Conservation (phyloP, 495 filamentous ascomycete genomes). For the Penicillium bialowiezense region DNA sequence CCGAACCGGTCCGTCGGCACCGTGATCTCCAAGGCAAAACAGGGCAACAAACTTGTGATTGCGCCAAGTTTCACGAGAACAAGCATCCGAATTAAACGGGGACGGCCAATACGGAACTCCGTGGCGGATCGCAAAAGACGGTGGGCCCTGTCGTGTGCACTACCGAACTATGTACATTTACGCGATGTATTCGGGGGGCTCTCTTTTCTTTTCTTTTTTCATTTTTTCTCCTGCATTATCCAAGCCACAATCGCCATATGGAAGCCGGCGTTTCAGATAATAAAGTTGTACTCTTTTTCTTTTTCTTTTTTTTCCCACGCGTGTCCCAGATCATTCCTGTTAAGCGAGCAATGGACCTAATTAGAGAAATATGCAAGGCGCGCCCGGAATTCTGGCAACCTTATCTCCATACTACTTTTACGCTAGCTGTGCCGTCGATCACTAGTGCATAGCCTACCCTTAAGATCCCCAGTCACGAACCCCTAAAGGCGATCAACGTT, state of each 20-base stretch:
- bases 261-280: constrained; percentile 24
- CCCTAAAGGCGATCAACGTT: background rate
- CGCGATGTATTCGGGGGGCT: background rate
- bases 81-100: background rate
- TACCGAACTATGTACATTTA: constrained; percentile 12
- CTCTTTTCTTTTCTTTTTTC: background rate
- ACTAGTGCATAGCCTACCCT: background rate
- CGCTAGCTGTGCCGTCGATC: constrained; percentile 10
- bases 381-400: constrained; percentile 28
- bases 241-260: constrained; percentile 27
- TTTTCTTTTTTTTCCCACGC: constrained; percentile 26
- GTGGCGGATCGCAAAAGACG: constrained; percentile 4
- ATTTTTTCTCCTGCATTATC: background rate
- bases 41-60: too few species aligned
- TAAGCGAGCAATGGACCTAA: constrained; percentile 15
- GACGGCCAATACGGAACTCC: background rate
- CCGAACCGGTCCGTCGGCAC: too few species aligned
- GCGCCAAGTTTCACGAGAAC: background rate
- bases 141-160: constrained; percentile 8
- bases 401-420: constrained; percentile 33
- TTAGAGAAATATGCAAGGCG: constrained; percentile 32
- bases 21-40: too few species aligned
- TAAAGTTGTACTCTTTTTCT: too few species aligned
- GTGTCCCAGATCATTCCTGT: constrained; percentile 4
- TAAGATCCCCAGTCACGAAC: background rate